Conservation (phyloP, 2,329 filamentous ascomycete genomes). For the Curvularia lunata region DNA sequence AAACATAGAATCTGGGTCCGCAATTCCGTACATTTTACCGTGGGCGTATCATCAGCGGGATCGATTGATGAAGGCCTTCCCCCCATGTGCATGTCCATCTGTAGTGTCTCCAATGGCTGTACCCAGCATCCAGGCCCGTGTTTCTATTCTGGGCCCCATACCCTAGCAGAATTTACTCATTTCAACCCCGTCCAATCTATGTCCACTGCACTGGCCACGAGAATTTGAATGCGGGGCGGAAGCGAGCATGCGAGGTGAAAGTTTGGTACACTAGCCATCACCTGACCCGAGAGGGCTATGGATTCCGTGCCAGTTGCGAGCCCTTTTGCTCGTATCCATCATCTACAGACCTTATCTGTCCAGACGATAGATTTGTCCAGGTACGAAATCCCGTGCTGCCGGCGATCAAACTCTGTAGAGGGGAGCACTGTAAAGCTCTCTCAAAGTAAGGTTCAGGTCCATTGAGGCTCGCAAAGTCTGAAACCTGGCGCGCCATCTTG, state of each 20-base stretch:
- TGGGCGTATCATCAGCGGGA: conserved; percentile 31
- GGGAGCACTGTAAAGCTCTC: conserved; percentile 13
- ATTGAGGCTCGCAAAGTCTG: conserved; percentile 18
- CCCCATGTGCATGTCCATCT: conserved; percentile 21
- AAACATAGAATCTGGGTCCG: conserved; percentile 28
- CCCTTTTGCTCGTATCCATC: conserved; percentile 12
- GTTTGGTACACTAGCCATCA: conserved; percentile 14
- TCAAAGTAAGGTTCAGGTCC: conserved; percentile 21
- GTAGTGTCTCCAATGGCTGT: conserved; percentile 12
- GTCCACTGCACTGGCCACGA: conserved; percentile 27
- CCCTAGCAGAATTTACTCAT: conserved; percentile 38
- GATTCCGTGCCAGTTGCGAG: background rate
- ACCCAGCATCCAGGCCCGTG: conserved; percentile 28
- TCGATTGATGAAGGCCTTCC: conserved; percentile 34
- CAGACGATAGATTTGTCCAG: conserved; percentile 5
- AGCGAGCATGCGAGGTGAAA: conserved; percentile 20
- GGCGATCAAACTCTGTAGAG: conserved; percentile 16
- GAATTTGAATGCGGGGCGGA: conserved; percentile 17
- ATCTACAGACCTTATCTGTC: conserved; percentile 6
- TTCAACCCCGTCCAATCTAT: conserved; percentile 41
- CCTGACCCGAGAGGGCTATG: conserved; percentile 18
- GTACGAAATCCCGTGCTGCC: background rate
- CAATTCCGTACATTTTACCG: conserved; percentile 35
- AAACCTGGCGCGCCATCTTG: conserved; percentile 24
- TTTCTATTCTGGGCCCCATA: conserved; percentile 43